Evolutionary conservation across 257 asterid species (phyloP).

Genomic region (Voacanga thouarsii): DNA sequence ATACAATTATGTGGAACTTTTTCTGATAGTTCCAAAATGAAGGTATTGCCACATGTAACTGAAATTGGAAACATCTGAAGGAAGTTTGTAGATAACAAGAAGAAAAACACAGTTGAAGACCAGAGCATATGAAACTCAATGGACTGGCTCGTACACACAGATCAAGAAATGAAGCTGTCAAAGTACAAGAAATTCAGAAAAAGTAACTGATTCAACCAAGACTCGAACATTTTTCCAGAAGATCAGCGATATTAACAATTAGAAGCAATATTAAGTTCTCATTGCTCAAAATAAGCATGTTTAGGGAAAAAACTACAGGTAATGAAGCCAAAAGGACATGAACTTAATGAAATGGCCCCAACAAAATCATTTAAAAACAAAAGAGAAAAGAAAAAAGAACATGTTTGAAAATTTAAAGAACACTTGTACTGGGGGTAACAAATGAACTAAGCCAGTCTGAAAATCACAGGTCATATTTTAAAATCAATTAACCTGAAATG

Average conservation of each 20-base stretch:
- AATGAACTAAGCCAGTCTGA: too few relatives aligned
- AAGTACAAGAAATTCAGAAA: slow-evolving; percentile 1
- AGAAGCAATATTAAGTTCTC: neutral
- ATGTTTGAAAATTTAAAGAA: too few relatives aligned
- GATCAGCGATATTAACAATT: neutral
- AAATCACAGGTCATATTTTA: too few relatives aligned
- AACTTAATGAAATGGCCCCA: too few relatives aligned
- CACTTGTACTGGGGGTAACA: too few relatives aligned
- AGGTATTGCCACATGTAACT: slow-evolving; percentile 90
- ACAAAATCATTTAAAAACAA: too few relatives aligned
- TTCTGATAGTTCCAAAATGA: slow-evolving; percentile 87
- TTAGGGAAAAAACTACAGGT: neutral
- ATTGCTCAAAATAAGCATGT: slow-evolving; percentile 4
- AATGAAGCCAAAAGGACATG: slow-evolving; percentile 9
- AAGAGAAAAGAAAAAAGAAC: too few relatives aligned
- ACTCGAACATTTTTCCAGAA: neutral
- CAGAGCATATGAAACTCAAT: neutral
- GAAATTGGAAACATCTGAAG: slow-evolving; percentile 95
- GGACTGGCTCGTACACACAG: neutral
- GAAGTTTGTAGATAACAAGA: slow-evolving; percentile 22
- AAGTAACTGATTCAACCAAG: neutral
- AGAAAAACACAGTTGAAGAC: slow-evolving; percentile 8
- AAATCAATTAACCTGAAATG: too few relatives aligned
- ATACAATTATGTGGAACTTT: slow-evolving; percentile 74
- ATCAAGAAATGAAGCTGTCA: neutral